Conservation (phyloP, 352 stramenopile genomes). For the Globisporangium sylvaticum region DNA sequence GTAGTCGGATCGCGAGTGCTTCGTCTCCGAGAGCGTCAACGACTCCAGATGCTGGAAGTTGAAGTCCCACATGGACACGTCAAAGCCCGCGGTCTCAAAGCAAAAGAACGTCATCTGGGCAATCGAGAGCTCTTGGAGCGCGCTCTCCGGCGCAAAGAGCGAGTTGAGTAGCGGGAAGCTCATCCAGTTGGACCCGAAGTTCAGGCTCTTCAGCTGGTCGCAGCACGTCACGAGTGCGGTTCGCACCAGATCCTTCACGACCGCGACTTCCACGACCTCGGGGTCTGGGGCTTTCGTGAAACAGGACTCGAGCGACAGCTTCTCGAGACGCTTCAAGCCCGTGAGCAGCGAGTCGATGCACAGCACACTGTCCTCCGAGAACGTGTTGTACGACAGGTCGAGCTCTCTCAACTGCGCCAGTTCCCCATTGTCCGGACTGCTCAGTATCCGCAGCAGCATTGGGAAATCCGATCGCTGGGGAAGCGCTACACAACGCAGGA, state of each 20-base stretch:
- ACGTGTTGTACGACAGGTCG: slow-evolving; percentile 70
- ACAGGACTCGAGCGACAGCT: slow-evolving; percentile 54
- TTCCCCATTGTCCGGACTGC: slow-evolving; percentile 14
- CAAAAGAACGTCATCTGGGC: slow-evolving; percentile 32
- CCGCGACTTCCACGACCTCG: slow-evolving; percentile 29
- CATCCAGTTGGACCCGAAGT: slow-evolving; percentile 60
- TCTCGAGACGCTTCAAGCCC: slow-evolving; percentile 31
- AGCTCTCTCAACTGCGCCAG: slow-evolving; percentile 38
- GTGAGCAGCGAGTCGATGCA: slow-evolving; percentile 36
- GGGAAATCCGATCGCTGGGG: slow-evolving; percentile 45
- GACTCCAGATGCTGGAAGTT: slow-evolving; percentile 38
- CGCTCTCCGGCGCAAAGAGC: slow-evolving; percentile 49
- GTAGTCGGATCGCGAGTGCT: slow-evolving; percentile 32
- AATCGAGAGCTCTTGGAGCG: slow-evolving; percentile 35
- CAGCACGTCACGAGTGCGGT: slow-evolving; percentile 30
- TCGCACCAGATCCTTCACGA: slow-evolving; percentile 39
- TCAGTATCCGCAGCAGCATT: slow-evolving; percentile 36
- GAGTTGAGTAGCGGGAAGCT: slow-evolving; percentile 47
- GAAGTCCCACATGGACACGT: slow-evolving; percentile 37
- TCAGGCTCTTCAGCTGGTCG: slow-evolving; percentile 35
- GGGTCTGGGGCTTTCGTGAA: slow-evolving; percentile 45
- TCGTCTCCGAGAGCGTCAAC: slow-evolving; percentile 33
- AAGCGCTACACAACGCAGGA: slow-evolving; percentile 43
- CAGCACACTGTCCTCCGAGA: slow-evolving; percentile 34
- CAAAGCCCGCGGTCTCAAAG: slow-evolving; percentile 10